These are phyloP conservation scores for Pseudonectria buxi DNA, from an alignment of 2,329 filamentous ascomycete genomes.

Conservation along the genomic window DNA sequence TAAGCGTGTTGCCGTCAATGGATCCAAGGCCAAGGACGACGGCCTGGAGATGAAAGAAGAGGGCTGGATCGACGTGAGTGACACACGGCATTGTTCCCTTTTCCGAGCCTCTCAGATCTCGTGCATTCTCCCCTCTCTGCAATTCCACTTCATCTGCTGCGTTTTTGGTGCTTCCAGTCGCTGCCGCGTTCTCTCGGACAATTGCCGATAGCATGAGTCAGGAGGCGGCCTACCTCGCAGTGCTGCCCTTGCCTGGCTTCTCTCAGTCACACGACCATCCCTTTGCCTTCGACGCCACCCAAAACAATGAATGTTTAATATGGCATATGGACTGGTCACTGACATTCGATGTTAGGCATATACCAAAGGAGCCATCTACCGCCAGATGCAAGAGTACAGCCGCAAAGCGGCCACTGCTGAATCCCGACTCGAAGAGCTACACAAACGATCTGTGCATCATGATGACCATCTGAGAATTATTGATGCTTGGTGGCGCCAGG, in stretches of 20 bases:
- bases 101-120: slow-evolving; percentile 4
- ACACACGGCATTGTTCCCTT: slow-evolving; percentile 28
- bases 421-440: slow-evolving; percentile 70
- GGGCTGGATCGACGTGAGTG: slow-evolving; percentile 60
- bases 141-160: slow-evolving; percentile 2
- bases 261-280: slow-evolving; percentile 7
- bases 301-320: not conserved
- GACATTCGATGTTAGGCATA: slow-evolving; percentile 28
- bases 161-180: slow-evolving; percentile 12
- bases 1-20: slow-evolving; percentile 90
- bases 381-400: slow-evolving; percentile 98
- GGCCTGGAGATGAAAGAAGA: slow-evolving; percentile 51
- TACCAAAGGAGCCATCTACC: slow-evolving; percentile 85
- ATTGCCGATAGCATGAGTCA: no score
- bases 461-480: slow-evolving; percentile 88
- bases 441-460: slow-evolving; percentile 72
- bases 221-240: no score
- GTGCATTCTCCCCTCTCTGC: not conserved
- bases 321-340: slow-evolving; percentile 16
- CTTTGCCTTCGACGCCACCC: slow-evolving; percentile 9
- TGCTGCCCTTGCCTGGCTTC: no score
- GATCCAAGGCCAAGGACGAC: slow-evolving; percentile 53
- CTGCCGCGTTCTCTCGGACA: no score
- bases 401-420: slow-evolving; percentile 80
- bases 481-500: slow-evolving; percentile 89